Evolutionary conservation across 306 rosid genomes (phyloP).

Genomic region (Pterocarpus santalinus): DNA sequence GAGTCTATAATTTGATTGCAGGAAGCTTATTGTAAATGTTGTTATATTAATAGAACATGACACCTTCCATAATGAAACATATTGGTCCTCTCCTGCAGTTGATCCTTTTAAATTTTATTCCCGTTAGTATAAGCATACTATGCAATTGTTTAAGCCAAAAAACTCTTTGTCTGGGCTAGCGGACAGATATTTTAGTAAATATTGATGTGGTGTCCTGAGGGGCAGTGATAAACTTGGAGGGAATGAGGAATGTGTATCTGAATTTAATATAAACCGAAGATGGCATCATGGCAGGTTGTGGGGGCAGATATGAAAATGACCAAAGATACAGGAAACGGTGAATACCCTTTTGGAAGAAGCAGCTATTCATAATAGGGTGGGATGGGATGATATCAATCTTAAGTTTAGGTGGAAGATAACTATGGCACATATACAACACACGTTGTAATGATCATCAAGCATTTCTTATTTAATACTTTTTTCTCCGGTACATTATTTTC

Average conservation of each 20-base stretch:
- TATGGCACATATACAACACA: background rate
- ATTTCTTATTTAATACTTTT: background rate
- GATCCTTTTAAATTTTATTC: background rate
- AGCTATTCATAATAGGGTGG: background rate
- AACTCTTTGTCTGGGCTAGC: background rate
- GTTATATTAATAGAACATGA: constrained; percentile 48
- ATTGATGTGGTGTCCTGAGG: background rate
- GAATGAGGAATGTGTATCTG: background rate
- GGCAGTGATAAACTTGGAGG: background rate
- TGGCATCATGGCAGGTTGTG: background rate
- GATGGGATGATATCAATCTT: background rate
- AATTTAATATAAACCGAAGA: background rate
- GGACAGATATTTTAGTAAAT: background rate
- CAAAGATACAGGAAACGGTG: background rate
- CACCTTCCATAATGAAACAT: constrained; percentile 39
- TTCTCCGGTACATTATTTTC: background rate
- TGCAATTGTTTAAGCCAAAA: no score
- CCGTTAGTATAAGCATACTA: background rate
- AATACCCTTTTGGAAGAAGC: background rate
- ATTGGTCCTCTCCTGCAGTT: background rate
- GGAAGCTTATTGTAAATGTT: constrained; percentile 63
- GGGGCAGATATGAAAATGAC: background rate
- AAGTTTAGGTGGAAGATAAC: background rate
- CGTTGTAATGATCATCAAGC: background rate
- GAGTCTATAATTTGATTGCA: constrained; percentile 46